Evolutionary conservation across 208 protist species (phyloP).

Genomic region (Crithidia fasciculata): DNA sequence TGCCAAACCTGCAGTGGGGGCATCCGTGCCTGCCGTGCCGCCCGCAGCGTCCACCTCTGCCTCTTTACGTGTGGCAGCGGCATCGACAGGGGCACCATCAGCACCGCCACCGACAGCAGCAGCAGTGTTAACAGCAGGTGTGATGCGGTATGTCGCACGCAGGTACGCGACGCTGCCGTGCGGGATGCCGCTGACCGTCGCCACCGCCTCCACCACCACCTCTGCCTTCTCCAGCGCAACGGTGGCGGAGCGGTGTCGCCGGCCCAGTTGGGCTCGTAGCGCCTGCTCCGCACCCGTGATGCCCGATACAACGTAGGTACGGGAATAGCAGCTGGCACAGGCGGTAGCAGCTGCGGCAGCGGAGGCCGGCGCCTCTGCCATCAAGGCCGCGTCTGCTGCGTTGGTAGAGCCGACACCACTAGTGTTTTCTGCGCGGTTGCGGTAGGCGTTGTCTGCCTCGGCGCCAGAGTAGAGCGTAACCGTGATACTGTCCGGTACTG

Average conservation of each 20-base stretch:
- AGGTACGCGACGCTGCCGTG: slow-evolving; percentile 56
- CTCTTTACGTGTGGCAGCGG: neutral
- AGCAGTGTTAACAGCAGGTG: neutral
- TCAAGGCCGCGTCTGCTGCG: neutral
- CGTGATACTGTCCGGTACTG: neutral
- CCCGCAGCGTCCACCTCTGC: neutral
- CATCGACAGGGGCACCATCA: neutral
- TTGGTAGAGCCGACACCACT: too few species aligned
- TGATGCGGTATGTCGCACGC: slow-evolving; percentile 29
- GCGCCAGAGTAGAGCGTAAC: slow-evolving; percentile 22
- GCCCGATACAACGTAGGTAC: slow-evolving; percentile 9
- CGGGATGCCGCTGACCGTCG: slow-evolving; percentile 70
- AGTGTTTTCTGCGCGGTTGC: neutral
- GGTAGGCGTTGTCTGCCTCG: slow-evolving; percentile 19
- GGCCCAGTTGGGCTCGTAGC: slow-evolving; percentile 1
- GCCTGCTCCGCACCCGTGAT: neutral
- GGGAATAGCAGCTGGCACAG: slow-evolving; percentile 26
- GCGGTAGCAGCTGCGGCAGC: neutral
- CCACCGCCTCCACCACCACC: slow-evolving; percentile 61
- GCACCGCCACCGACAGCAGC: neutral
- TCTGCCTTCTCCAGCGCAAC: slow-evolving; percentile 32
- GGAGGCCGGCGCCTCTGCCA: neutral
- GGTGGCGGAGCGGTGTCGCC: slow-evolving; percentile 9
- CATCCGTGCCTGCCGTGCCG: neutral
- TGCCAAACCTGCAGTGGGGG: neutral